phyloP scores from a whole-genome alignment of 1,139 yeast genomes.

The Kodamaea sp. region DNA sequence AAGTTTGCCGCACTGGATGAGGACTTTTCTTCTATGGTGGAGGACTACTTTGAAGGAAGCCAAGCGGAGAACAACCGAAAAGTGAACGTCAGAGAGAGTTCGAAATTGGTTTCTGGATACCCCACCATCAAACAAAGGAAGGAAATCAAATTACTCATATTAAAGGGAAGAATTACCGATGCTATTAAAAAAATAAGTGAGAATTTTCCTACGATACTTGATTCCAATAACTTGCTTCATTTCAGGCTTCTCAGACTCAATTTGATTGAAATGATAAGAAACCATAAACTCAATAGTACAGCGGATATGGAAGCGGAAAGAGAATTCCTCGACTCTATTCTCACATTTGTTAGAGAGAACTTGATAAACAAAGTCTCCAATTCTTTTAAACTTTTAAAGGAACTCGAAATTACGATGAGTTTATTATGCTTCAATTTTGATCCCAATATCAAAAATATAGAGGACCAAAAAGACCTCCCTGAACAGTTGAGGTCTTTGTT shows the following conservation, averaged over 20 bases:
- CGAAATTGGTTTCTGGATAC: slow-evolving; percentile 34
- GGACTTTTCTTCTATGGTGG: slow-evolving; percentile 19
- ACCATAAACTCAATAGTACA: slow-evolving; percentile 35
- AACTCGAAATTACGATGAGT: slow-evolving; percentile 72
- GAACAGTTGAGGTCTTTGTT: slow-evolving; percentile 51
- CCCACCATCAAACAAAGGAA: slow-evolving; percentile 50
- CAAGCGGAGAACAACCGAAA: neutral
- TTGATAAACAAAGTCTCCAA: slow-evolving; percentile 58
- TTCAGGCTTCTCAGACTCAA: slow-evolving; percentile 62
- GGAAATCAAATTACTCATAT: slow-evolving; percentile 48
- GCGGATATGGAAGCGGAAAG: slow-evolving; percentile 32
- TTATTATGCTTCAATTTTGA: slow-evolving; percentile 57
- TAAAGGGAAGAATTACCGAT: slow-evolving; percentile 50
- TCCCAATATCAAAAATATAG: slow-evolving; percentile 30
- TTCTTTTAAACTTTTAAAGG: slow-evolving; percentile 54
- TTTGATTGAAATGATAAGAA: slow-evolving; percentile 63
- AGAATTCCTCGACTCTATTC: slow-evolving; percentile 54
- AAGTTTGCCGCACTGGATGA: slow-evolving; percentile 12
- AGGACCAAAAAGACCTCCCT: slow-evolving; percentile 51
- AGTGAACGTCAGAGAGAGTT: slow-evolving; percentile 11
- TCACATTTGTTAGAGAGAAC: slow-evolving; percentile 62
- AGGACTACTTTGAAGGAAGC: slow-evolving; percentile 14
- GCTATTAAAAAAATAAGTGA: slow-evolving; percentile 50
- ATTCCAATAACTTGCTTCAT: slow-evolving; percentile 57
- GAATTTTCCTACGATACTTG: slow-evolving; percentile 56